phyloP scores from a whole-genome alignment of 768 basidiomycete genomes.

The Suillus decipiens region DNA sequence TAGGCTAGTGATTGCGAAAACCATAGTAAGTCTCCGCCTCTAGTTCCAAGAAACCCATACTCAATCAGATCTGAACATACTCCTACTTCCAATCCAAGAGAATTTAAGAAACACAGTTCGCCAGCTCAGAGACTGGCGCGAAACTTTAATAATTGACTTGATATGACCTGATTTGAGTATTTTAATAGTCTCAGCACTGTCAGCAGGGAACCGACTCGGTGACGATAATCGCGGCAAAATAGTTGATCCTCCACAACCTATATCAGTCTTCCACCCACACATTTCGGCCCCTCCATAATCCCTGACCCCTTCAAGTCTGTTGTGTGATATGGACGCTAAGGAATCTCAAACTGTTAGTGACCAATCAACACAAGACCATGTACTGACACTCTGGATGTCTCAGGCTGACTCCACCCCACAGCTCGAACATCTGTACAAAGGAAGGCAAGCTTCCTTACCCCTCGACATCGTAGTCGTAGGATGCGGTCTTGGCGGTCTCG shows the following conservation, averaged over 20 bases:
- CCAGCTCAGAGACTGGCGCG: neutral
- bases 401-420: neutral
- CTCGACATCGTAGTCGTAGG: constrained; percentile 48
- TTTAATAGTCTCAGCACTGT: neutral
- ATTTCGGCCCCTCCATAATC: neutral
- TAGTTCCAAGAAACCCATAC: no score
- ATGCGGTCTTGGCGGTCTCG: constrained; percentile 51
- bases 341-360: neutral
- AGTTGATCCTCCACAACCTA: neutral
- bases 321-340: neutral
- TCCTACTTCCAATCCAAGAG: neutral
- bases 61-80: no score
- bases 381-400: neutral
- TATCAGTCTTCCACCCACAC: neutral
- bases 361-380: neutral
- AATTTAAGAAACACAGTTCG: neutral
- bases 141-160: neutral
- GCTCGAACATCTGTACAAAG: constrained; percentile 23
- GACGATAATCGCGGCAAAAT: neutral
- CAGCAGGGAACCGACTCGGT: neutral
- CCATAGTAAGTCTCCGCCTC: no score
- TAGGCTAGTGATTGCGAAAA: no score
- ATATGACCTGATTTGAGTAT: constrained; percentile 3
- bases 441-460: constrained; percentile 23
- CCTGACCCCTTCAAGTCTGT: neutral